phyloP scores from a whole-genome alignment of 495 filamentous ascomycete species.

The Thozetella sp. region DNA sequence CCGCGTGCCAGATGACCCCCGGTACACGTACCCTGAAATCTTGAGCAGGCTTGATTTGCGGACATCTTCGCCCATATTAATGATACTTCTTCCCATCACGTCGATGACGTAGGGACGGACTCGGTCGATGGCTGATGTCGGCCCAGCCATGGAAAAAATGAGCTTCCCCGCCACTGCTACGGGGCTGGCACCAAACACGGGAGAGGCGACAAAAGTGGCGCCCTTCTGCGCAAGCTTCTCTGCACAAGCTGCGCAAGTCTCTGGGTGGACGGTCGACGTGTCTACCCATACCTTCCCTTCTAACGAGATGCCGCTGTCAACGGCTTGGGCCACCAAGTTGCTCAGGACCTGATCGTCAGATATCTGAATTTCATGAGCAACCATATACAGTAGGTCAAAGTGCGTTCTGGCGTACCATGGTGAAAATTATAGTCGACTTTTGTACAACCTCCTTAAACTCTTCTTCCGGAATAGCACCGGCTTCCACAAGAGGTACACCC shows the following conservation, averaged over 20 bases:
- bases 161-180: conserved; percentile 69
- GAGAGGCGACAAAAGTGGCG: conserved; percentile 70
- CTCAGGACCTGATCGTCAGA: background rate
- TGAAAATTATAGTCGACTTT: background rate
- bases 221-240: conserved; percentile 47
- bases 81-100: conserved; percentile 63
- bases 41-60: conserved; percentile 62
- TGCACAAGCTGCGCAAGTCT: conserved; percentile 61
- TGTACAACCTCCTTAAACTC: background rate
- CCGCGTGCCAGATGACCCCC: background rate
- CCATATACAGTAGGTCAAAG: conserved; percentile 43
- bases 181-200: conserved; percentile 70
- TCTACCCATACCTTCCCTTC: conserved; percentile 70
- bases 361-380: background rate
- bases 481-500: background rate
- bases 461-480: background rate
- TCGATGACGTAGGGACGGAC: conserved; percentile 68
- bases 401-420: conserved; percentile 46
- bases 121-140: conserved; percentile 50
- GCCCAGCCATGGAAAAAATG: conserved; percentile 67
- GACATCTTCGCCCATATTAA: conserved; percentile 57
- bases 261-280: conserved; percentile 75
- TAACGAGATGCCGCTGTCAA: conserved; percentile 41
- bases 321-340: conserved; percentile 23
- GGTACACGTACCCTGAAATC: conserved; percentile 49